A percentile compares a stretch with the other conserved stretches of the same genome.
Evolutionary conservation across 768 basidiomycete genomes (phyloP).

Genomic region (Tulasnella sp.): DNA sequence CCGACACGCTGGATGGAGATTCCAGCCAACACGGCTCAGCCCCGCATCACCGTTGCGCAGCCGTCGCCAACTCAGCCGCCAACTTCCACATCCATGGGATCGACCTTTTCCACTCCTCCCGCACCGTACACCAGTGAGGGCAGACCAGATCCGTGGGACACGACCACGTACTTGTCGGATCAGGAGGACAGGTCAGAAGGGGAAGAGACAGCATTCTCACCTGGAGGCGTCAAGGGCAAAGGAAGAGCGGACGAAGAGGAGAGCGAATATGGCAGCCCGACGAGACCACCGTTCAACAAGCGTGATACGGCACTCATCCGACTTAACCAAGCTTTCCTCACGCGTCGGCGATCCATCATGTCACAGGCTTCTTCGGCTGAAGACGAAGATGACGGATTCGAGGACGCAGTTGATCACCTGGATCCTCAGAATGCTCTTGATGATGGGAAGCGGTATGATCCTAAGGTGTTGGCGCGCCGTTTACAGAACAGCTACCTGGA

Average conservation of each 20-base stretch:
- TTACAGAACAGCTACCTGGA: conserved; percentile 16
- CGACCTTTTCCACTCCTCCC: background rate
- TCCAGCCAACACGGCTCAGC: background rate
- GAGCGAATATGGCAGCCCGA: conserved; percentile 18
- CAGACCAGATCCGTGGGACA: conserved; percentile 20
- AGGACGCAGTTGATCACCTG: background rate
- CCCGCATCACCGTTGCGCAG: too few species aligned
- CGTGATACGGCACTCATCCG: background rate
- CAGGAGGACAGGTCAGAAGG: conserved; percentile 4
- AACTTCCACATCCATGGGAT: too few species aligned
- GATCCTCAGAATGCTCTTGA: background rate
- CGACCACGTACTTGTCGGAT: conserved; percentile 16
- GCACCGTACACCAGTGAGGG: background rate
- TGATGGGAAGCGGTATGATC: conserved; percentile 17
- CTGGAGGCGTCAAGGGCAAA: conserved; percentile 49
- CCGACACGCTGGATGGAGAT: conserved; percentile 20
- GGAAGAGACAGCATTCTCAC: conserved; percentile 34
- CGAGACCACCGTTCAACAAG: background rate
- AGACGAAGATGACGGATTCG: background rate
- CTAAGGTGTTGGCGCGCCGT: conserved; percentile 12
- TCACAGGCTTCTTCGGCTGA: background rate
- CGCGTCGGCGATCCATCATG: background rate
- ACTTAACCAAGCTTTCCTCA: background rate
- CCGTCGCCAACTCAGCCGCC: too few species aligned
- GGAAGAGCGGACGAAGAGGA: conserved; percentile 30